Evolutionary conservation across 75 land plant species (phyloP), one percentile per base, ranked within the genome.

Genomic region (Chamaecyparis obtusa): DNA sequence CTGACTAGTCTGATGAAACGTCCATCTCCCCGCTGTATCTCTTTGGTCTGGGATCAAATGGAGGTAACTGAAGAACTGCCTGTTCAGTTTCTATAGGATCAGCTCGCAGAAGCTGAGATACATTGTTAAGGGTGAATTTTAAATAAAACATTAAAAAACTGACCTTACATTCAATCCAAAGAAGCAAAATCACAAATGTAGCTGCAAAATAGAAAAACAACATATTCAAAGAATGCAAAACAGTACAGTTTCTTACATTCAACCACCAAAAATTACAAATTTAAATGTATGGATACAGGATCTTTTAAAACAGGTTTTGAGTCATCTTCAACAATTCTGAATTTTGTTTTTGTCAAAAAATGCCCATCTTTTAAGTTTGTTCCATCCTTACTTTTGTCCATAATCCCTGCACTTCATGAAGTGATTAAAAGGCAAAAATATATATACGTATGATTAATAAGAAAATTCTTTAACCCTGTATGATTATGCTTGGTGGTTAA

Each of bases 11-110:
- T 44, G 44, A 80, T 44, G 83, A 80, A 80, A 80, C 49, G 13
- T 80, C 83, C 83, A 44, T 80, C 49, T 80, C 49, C 49, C 83
- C 83, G 44, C 49, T 44, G 48, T 80, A 80, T 36, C 30, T 21
- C 49, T 80, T 80, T 41, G 83, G 39, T 27, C n/a, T 80, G 49
- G 83, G 83, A 80, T 80, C 49, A 80, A 80, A 80, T 80, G 83
- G 83, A 80, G 83, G 83, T 19, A 80, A 80, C 49, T 44, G 48
- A 80, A 80, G 83, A 44, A 80, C 30, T 9, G 49, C 49, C 41
- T 79, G 83, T 44, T 80, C 83, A 21, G 83, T 80, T 80, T 44
- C 49, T 8, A 80, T 36, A 27, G 51, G 83, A 80, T 80, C n/a
- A 44, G 83, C 44, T 36, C 49, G 46, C 49, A 44, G 30, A 80